A percentile compares a stretch with the other conserved stretches of the same genome.
Evolutionary conservation across 2,329 filamentous ascomycete species (phyloP).

Genomic region (Fusarium verrucosum): DNA sequence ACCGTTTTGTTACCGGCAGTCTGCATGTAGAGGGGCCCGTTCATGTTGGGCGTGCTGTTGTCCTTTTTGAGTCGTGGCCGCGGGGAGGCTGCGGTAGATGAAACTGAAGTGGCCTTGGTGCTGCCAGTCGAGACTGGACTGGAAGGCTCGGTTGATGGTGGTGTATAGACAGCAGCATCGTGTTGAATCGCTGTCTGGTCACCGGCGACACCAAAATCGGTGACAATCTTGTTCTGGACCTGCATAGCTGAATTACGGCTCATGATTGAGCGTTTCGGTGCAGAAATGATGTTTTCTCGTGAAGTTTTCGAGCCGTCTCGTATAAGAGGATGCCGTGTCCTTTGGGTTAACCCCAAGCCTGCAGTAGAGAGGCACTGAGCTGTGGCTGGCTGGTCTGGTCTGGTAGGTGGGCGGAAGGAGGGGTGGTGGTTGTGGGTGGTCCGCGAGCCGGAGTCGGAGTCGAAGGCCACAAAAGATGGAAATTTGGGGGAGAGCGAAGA

Average conservation of each 20-base stretch:
- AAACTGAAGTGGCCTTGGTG: constrained; percentile 27
- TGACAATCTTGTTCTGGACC: constrained; percentile 40
- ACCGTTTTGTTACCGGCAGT: constrained; percentile 61
- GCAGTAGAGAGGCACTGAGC: constrained; percentile 9
- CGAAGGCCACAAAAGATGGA: constrained; percentile 26
- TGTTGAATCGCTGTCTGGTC: constrained; percentile 17
- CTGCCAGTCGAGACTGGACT: constrained; percentile 12
- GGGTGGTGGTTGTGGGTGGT: no score
- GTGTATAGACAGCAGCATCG: constrained; percentile 13
- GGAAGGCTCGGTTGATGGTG: constrained; percentile 8
- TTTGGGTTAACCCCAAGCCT: constrained; percentile 2
- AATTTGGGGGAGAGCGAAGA: constrained; percentile 7
- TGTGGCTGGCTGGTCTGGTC: constrained; percentile 16
- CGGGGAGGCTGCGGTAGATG: constrained; percentile 33
- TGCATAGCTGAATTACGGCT: constrained; percentile 42
- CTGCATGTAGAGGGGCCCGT: constrained; percentile 67
- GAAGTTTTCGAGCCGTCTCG: constrained; percentile 13
- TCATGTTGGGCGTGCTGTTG: constrained; percentile 56
- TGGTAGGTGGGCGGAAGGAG: constrained; percentile 17
- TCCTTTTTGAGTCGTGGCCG: constrained; percentile 46
- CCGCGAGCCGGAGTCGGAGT: constrained; percentile 29
- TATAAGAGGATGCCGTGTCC: constrained; percentile 23
- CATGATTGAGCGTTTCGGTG: constrained; percentile 37
- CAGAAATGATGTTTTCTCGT: constrained; percentile 11
- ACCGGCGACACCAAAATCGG: constrained; percentile 15